Evolutionary conservation across 306 rosid genomes (phyloP).

Genomic region (Pueraria montana): DNA sequence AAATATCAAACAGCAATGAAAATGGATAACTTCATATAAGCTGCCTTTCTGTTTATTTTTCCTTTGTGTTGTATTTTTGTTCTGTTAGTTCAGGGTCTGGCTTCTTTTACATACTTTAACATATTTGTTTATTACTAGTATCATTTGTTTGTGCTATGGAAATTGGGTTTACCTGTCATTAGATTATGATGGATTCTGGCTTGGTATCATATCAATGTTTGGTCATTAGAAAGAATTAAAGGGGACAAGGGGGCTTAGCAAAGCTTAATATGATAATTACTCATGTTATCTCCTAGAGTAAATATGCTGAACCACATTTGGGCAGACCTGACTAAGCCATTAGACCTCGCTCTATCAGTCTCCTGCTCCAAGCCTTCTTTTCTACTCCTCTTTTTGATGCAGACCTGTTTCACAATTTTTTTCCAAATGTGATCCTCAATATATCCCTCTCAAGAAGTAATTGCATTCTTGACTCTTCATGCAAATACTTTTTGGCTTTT

Average conservation of each 20-base stretch:
- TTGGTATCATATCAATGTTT: neutral
- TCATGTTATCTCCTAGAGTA: neutral
- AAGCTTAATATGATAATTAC: neutral
- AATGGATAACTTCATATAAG: conserved; percentile 6
- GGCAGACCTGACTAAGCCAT: neutral
- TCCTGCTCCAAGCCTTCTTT: neutral
- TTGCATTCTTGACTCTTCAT: neutral
- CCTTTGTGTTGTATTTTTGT: neutral
- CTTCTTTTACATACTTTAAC: neutral
- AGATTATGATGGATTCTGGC: neutral
- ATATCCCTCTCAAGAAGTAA: neutral
- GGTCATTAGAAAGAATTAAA: neutral
- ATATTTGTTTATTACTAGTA: neutral
- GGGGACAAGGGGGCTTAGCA: conserved; percentile 13
- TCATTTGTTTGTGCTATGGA: conserved; percentile 1
- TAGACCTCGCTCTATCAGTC: neutral
- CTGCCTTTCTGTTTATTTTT: neutral
- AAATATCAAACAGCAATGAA: neutral
- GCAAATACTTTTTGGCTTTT: neutral
- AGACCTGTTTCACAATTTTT: neutral
- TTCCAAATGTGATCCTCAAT: conserved; percentile 3
- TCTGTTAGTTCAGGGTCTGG: neutral
- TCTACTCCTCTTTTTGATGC: neutral
- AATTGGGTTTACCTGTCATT: neutral
- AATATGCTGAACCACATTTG: neutral